These are phyloP conservation scores for Syzygium malaccense DNA, from an alignment of 441 rosid genomes.

Conservation along the genomic window DNA sequence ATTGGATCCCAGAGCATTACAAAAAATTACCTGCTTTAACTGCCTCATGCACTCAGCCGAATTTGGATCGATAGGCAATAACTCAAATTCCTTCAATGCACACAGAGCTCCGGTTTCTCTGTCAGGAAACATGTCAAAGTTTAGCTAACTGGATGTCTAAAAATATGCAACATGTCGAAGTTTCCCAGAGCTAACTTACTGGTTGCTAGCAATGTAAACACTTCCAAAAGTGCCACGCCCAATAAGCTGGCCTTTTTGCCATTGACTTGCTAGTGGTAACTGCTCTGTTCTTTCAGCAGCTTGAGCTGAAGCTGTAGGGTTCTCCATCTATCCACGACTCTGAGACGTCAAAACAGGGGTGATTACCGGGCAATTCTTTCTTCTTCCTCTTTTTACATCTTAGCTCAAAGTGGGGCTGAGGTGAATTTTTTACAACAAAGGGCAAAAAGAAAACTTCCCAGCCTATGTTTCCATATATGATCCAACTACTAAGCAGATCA, in stretches of 20 bases:
- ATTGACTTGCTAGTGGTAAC: conserved; percentile 38
- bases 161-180: neutral
- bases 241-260: conserved; percentile 87
- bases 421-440: neutral
- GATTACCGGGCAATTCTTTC: neutral
- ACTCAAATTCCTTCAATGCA: conserved; percentile 89
- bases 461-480: accelerated
- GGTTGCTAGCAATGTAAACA: conserved; percentile 78
- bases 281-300: conserved; percentile 37
- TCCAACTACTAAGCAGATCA: neutral
- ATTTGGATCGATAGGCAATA: conserved; percentile 85
- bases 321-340: conserved; percentile 19
- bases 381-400: neutral
- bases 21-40: conserved; percentile 53
- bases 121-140: conserved; percentile 4
- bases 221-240: conserved; percentile 91
- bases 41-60: conserved; percentile 76
- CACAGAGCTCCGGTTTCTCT: conserved; percentile 89
- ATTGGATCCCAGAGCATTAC: neutral
- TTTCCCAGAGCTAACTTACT: conserved; percentile 23
- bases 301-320: conserved; percentile 20
- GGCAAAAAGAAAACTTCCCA: neutral
- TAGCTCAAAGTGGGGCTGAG: too few species aligned
- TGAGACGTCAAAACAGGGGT: neutral
- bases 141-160: neutral